Evolutionary conservation across 176 grass and related monocot genomes (phyloP), one percentile per base, ranked within the genome.

Genomic region (Typha latifolia): DNA sequence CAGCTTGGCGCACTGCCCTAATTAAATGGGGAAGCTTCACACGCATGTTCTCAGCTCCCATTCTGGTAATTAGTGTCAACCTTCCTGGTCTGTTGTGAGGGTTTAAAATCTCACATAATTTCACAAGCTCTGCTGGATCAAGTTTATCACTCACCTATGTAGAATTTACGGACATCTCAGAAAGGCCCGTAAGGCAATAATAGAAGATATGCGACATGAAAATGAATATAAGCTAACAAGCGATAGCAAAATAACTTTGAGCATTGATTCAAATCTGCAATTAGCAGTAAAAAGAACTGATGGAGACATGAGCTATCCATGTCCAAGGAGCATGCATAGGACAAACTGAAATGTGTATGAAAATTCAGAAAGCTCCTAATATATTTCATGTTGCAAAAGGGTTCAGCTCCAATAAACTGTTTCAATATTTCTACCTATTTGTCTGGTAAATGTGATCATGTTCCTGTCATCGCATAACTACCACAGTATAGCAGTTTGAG

Each of bases 61-160:
- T 59, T 59, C 53, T 59, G 6, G 53, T 59, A 21, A 59, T 59
- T 19, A 59, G 53, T 22, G 53, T 59, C 20, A 59, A 18, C 53
- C 53, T 59, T 59, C 53, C 53, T 16, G 53, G 53, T 11, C 20
- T 59, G 20, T 59, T 59, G 53, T 26, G 47, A 51, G 66, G 66
- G 12, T 68, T 68, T 49, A 68, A 49, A 7, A 26, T 68, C 43
- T 50, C 66, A 50, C 53, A 68, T 49, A 49, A 56, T 34, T 56
- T 70, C 15, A 56, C 68, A 37, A 70, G 68, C 50, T 70, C 27
- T 12, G 53, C 1, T 57, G 68, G 68, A 16, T 53, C 50, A 7
- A 70, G 26, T 52, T 70, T 43, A 49, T 70, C 68, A 57, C 68
- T 70, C 14, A 70, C 68, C 68, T 70, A 13, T 26, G 55, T 27